Base-by-base conservation (phyloP, 1,284 basidiomycete species). In the Lentinula novae-zelandiae region DNA sequence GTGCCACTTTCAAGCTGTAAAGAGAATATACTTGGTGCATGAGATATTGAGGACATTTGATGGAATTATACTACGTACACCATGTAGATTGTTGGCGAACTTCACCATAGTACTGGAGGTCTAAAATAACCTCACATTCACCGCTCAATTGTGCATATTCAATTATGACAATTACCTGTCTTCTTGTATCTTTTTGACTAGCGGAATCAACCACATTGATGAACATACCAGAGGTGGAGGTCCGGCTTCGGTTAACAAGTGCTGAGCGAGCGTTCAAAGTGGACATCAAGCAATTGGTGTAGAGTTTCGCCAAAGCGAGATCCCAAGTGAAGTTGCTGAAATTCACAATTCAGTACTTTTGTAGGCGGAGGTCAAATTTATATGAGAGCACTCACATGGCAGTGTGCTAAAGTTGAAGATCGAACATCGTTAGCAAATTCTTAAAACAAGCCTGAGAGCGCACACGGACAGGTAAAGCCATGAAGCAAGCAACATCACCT, bases 401-500 rank as follows among this genome's bases (percentile, higher is more conserved):
- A n/a, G 57, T 62, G 42, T 52, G 61, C 61, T 62, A 39, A 2
- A 36, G 15, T 42, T 13, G 13, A 4, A 42, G 17, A 38, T 27
- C 50, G 13, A 51, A 52, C 57, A 36, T 42, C 6, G 10, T 48
- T 3, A 51, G 17, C 13, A 34, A 12, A 4, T 27, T 27, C 27
- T 27, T 15, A 0, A 10, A 34, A 33, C 10, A 34, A 36, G 12
- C 3, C 27, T 34, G 15, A 33, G 34, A 27, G 38, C 13, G 13
- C 20, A 33, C 8, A 27, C 69, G 17, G 40, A 74, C 73, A 3
- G 68, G 69, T 48, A 73, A 53, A 72, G 77, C 73, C 76, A 80
- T 75, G 67, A 81, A 80, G 66, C 78, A 78, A 13, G 78, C 65
- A 6, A 81, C 75, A 66, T 80, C 78, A 48, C 76, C 73, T 53